phyloP scores from a whole-genome alignment of 495 filamentous ascomycete genomes.

The Penicillium roqueforti region DNA sequence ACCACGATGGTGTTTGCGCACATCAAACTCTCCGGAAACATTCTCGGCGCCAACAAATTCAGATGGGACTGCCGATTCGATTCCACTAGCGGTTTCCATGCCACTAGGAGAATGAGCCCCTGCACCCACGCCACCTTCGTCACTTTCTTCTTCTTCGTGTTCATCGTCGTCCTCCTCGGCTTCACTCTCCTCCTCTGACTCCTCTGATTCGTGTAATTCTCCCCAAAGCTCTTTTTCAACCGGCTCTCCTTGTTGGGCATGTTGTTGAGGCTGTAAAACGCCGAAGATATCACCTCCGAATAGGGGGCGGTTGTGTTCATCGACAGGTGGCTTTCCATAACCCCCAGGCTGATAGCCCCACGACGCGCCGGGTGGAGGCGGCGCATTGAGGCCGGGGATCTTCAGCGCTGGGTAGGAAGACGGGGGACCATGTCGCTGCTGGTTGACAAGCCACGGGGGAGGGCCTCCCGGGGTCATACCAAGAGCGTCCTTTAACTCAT shows the following conservation, averaged over 20 bases:
- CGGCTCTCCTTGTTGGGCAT: slow-evolving; percentile 64
- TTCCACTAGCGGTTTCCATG: slow-evolving; percentile 74
- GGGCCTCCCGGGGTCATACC: slow-evolving; percentile 93
- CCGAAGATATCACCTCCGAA: slow-evolving; percentile 96
- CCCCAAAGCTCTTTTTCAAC: slow-evolving; percentile 91
- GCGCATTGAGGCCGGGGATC: slow-evolving; percentile 93
- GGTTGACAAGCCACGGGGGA: slow-evolving; percentile 95
- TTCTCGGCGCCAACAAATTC: slow-evolving; percentile 69
- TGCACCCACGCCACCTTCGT: slow-evolving; percentile 58
- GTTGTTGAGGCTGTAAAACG: slow-evolving; percentile 62
- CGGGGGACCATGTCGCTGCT: slow-evolving; percentile 88
- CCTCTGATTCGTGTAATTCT: slow-evolving; percentile 79
- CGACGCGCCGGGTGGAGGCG: slow-evolving; percentile 82
- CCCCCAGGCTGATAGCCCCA: slow-evolving; percentile 97
- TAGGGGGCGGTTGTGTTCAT: slow-evolving; percentile 83
- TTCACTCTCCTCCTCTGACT: slow-evolving; percentile 75
- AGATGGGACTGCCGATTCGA: slow-evolving; percentile 73
- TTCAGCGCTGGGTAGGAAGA: slow-evolving; percentile 90
- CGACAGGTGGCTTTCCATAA: slow-evolving; percentile 91
- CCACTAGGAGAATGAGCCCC: slow-evolving; percentile 73
- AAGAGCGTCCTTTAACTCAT: slow-evolving; percentile 86
- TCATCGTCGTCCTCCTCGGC: slow-evolving; percentile 64
- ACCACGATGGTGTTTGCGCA: slow-evolving; percentile 81
- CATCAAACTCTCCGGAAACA: slow-evolving; percentile 82
- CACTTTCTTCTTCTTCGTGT: slow-evolving; percentile 72